Evolutionary conservation across 345 rosid genomes (phyloP).

Genomic region (Moringa oleifera): DNA sequence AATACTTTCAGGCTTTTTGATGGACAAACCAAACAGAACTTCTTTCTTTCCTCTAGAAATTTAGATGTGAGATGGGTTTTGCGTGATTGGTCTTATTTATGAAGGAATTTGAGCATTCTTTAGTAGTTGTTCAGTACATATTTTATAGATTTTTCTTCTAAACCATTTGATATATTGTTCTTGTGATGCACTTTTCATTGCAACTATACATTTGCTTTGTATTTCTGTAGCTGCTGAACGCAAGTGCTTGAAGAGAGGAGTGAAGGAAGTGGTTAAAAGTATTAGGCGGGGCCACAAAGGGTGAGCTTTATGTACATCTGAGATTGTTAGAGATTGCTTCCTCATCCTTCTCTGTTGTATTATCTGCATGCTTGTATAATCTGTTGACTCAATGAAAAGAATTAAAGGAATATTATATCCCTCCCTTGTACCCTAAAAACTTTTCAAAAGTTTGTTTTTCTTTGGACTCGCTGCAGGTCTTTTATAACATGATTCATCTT

Average conservation of each 20-base stretch:
- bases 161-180: too few species aligned
- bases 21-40: too few species aligned
- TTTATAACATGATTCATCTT: too few species aligned
- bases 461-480: too few species aligned
- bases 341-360: background rate
- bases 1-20: background rate
- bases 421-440: too few species aligned
- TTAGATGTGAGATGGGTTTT: too few species aligned
- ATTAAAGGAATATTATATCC: too few species aligned
- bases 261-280: conserved; percentile 94
- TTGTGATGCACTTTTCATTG: background rate
- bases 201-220: background rate
- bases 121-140: background rate
- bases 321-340: background rate
- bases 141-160: background rate
- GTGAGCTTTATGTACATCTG: conserved; percentile 27
- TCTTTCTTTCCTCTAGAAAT: too few species aligned
- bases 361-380: background rate
- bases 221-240: conserved; percentile 61
- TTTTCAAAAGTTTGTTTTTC: too few species aligned
- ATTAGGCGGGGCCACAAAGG: conserved; percentile 89
- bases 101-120: background rate
- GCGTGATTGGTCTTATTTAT: too few species aligned
- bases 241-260: conserved; percentile 96
- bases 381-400: too few species aligned